A percentile compares a stretch with the other conserved stretches of the same genome.
These are phyloP conservation scores for Xylaria castorea DNA, from an alignment of 495 filamentous ascomycete species.

Conservation along the genomic window DNA sequence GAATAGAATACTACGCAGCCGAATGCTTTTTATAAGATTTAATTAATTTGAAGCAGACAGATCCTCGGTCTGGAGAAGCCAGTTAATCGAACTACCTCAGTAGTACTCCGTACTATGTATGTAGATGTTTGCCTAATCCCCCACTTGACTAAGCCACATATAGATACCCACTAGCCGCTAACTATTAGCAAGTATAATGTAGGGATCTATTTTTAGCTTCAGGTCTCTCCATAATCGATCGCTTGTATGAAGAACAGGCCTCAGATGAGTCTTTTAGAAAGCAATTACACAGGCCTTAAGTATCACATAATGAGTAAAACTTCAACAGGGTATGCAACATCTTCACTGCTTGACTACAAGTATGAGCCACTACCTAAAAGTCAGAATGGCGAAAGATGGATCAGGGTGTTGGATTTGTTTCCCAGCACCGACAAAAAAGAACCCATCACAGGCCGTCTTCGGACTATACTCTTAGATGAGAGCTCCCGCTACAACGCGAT, in stretches of 20 bases:
- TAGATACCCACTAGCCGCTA: neutral
- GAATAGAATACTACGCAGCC: too few species aligned
- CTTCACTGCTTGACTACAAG: neutral
- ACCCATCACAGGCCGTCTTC: neutral
- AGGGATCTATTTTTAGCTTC: neutral
- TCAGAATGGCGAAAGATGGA: slow-evolving; percentile 8
- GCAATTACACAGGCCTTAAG: neutral
- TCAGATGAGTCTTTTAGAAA: neutral
- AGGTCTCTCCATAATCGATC: neutral
- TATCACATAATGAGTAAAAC: neutral
- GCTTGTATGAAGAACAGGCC: neutral
- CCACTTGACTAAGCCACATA: neutral
- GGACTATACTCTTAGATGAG: neutral
- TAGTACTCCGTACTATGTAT: too few species aligned
- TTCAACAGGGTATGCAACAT: neutral
- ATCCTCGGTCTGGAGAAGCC: too few species aligned
- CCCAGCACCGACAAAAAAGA: neutral
- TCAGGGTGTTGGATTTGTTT: neutral
- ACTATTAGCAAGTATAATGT: too few species aligned
- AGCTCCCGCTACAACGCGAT: neutral
- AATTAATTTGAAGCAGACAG: too few species aligned
- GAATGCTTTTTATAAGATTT: too few species aligned
- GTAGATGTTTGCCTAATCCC: neutral
- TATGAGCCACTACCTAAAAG: neutral
- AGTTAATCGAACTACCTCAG: too few species aligned